These are phyloP conservation scores for Xylaria castorea DNA, from an alignment of 495 filamentous ascomycete genomes.

Conservation along the genomic window DNA sequence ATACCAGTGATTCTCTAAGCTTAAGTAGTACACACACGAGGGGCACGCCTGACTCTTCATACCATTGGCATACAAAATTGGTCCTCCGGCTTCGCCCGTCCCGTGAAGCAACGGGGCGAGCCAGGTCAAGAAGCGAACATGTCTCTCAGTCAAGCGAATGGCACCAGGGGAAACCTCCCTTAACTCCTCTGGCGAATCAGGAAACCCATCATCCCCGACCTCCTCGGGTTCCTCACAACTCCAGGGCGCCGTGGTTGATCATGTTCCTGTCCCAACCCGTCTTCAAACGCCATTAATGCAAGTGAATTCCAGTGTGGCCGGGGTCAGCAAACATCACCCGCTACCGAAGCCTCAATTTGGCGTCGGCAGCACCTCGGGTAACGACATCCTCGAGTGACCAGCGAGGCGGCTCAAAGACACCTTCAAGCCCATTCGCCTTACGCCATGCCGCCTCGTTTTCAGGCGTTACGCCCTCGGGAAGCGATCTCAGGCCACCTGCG, in stretches of 20 bases:
- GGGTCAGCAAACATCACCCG: constrained; percentile 16
- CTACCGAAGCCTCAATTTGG: constrained; percentile 71
- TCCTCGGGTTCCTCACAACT: constrained; percentile 33
- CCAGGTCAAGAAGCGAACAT: constrained; percentile 43
- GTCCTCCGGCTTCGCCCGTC: constrained; percentile 32
- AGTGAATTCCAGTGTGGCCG: constrained; percentile 30
- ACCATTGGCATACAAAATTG: constrained; percentile 32
- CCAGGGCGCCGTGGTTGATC: constrained; percentile 41
- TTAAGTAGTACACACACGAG: constrained; percentile 22
- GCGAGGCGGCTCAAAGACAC: constrained; percentile 68
- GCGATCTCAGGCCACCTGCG: constrained; percentile 81
- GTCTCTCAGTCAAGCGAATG: constrained; percentile 41
- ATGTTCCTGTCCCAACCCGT: constrained; percentile 32
- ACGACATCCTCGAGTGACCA: constrained; percentile 86
- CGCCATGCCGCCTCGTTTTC: constrained; percentile 72
- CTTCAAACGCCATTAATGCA: constrained; percentile 37
- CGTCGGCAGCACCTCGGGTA: constrained; percentile 77
- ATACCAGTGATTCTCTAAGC: background rate
- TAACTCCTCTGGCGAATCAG: constrained; percentile 23
- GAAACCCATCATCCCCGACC: constrained; percentile 10
- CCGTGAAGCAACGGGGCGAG: constrained; percentile 24
- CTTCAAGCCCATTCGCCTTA: constrained; percentile 60
- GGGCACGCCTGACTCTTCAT: constrained; percentile 31
- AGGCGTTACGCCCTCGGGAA: constrained; percentile 68
- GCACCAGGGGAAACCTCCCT: constrained; percentile 22